phyloP scores from a whole-genome alignment of 192 early-diverging fungal genomes.

The Oehlia diaphana region DNA sequence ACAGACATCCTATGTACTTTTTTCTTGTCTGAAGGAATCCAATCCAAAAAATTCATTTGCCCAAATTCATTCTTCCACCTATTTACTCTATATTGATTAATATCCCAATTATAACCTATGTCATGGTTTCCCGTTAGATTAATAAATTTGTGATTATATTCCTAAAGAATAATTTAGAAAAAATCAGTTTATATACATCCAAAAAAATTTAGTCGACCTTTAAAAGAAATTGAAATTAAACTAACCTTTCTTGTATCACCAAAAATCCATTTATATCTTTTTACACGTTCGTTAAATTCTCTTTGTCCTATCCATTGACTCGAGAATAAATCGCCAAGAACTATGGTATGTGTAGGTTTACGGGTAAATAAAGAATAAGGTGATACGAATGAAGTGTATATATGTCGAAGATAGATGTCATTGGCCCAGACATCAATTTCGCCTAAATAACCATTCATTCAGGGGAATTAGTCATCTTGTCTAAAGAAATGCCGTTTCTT shows the following conservation, averaged over 20 bases:
- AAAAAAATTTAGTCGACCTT: no score
- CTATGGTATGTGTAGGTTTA: conserved; percentile 52
- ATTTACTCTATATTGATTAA: conserved; percentile 45
- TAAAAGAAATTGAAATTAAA: background rate
- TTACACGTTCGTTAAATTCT: conserved; percentile 57
- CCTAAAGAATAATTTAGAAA: background rate
- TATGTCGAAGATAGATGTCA: conserved; percentile 59
- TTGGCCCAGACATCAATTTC: conserved; percentile 55
- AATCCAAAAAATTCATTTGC: conserved; percentile 46
- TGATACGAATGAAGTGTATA: conserved; percentile 52
- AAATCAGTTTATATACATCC: no score
- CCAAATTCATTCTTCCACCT: conserved; percentile 61
- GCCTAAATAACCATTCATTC: conserved; percentile 20
- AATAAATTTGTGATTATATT: conserved; percentile 37
- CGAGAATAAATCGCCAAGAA: conserved; percentile 68
- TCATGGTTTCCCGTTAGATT: conserved; percentile 68
- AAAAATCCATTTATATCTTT: conserved; percentile 59
- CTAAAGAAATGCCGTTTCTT: background rate
- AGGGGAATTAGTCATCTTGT: background rate
- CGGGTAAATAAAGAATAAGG: conserved; percentile 36
- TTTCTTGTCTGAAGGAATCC: conserved; percentile 22
- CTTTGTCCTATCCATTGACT: conserved; percentile 59
- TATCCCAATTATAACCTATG: conserved; percentile 65
- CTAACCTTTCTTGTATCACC: conserved; percentile 35
- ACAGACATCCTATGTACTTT: conserved; percentile 32